Base-by-base conservation (phyloP, 805 yeast species). In the Wickerhamomyces ciferrii region DNA sequence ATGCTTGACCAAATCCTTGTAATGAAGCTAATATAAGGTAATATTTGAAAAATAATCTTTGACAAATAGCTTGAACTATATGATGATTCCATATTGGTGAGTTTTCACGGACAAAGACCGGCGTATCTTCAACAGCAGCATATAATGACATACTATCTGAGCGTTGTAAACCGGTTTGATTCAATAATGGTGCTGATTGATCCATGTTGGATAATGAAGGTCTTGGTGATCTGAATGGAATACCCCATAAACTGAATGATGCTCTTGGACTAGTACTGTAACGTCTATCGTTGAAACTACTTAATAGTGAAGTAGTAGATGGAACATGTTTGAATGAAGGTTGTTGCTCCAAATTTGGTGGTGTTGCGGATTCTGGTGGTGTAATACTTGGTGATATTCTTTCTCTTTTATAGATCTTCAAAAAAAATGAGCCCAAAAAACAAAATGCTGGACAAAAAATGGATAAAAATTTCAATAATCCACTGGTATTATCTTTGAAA, bases 1-100 rank as follows among this genome's bases (percentile, higher is more conserved):
- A 86, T 62, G 79, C 76, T 59, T 84, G 91, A 4, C 90, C 87
- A 39, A 81, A 68, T 1, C 87, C 83, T 57, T 83, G 77, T 39
- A 78, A 63, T 5, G 77, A 61, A 0, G 86, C 78, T 21, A 83
- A 67, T n/a, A 80, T 69, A 7, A 78, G 40, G 53, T 71, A 82
- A 52, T 79, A 83, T 9, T 73, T 63, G 18, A 81, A 50, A 48
- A 81, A 85, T 2, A 65, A 34, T 21, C 60, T 44, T 10, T 56
- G 49, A 8, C 36, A 39, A 20, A 60, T 54, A 8, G 56, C 46
- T 40, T 58, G 48, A 10, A 58, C 35, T 10, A 58, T 50, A 17
- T 57, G 52, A 39, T 57, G 55, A 36, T 57, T 55, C 62, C 62
- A 58, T 1, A 60, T 46, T 34, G 62, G 63, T 9, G 55, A 54